Evolutionary conservation across 2,329 filamentous ascomycete species (phyloP), one percentile per base, ranked within the genome.

Genomic region (Endoconidiophora laricicola): DNA sequence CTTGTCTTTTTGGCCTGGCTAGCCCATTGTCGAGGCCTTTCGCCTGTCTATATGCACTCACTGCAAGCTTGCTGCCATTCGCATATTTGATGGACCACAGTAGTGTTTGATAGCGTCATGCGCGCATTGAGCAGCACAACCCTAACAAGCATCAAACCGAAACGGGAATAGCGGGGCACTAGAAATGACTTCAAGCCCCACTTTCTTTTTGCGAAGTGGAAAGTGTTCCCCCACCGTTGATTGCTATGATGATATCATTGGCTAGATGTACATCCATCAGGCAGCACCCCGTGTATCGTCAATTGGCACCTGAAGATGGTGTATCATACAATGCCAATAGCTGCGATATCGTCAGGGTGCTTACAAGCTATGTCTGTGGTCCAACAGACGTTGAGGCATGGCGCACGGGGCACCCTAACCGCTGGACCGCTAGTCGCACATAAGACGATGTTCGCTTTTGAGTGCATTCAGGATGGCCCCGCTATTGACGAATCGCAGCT

Each of bases 61-160:
- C 16, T 18, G 16, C 16, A 18, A 18, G 16, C 16, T 18, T 18
- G 16, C 16, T 18, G 16, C 16, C 16, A 18, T 18, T 18, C 16
- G 16, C 16, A 18, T 18, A 18, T 18, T 2, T 18, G 16, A 18
- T 18, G 16, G 16, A 18, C 16, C 16, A 18, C 16, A 18, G 16
- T 18, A 18, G 16, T 18, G 16, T 18, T 18, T 18, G 16, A 22
- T 24, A 22, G 18, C 36, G 16, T 26, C 29, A 38, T 46, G 44
- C 26, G 33, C 16, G 24, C n/a, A 29, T 36, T 29, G 24, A 39
- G 20, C 47, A 44, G 20, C 40, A 24, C 38, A 37, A n/a, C 38
- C 39, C 40, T 49, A 38, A 49, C 46, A 53, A 24, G 43, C 46
- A 49, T 50, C 48, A 50, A 38, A n/a, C 51, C 51, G 24, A 36